Percentiles rank a stretch among this genome's conserved stretches.
Evolutionary conservation across 768 basidiomycete species (phyloP).

Genomic region (Leccinellum albellum): DNA sequence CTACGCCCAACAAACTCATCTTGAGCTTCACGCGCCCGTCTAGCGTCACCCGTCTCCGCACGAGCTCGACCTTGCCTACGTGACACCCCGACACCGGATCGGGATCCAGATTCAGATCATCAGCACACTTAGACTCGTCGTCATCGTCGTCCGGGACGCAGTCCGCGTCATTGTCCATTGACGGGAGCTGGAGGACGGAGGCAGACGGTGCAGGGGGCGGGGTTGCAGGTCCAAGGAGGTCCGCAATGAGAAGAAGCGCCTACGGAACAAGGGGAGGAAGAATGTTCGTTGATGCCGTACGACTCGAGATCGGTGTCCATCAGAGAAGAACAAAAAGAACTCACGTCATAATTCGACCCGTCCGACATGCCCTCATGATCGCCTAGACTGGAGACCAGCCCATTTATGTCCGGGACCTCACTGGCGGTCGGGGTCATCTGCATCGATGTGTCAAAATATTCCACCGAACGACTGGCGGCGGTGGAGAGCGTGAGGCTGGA

Average conservation of each 20-base stretch:
- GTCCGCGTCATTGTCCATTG: slow-evolving; percentile 8
- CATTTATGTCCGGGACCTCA: slow-evolving; percentile 57
- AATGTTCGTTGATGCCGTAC: slow-evolving; percentile 18
- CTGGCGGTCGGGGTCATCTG: slow-evolving; percentile 28
- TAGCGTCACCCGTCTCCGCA: slow-evolving; percentile 53
- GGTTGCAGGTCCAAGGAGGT: slow-evolving; percentile 56
- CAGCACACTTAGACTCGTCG: not conserved
- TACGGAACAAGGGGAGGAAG: slow-evolving; percentile 23
- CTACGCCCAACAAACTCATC: slow-evolving; percentile 55
- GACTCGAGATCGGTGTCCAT: slow-evolving; percentile 20
- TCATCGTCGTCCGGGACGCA: not conserved
- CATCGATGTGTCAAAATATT: slow-evolving; percentile 26
- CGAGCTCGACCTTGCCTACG: slow-evolving; percentile 49
- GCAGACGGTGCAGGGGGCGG: slow-evolving; percentile 11
- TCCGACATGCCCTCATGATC: slow-evolving; percentile 37
- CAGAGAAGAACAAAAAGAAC: slow-evolving; percentile 24
- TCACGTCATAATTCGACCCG: slow-evolving; percentile 64
- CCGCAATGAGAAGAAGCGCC: slow-evolving; percentile 58
- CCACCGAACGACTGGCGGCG: slow-evolving; percentile 20
- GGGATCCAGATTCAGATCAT: not conserved
- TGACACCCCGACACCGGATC: slow-evolving; percentile 20
- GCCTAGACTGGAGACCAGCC: slow-evolving; percentile 55
- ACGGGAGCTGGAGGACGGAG: not conserved
- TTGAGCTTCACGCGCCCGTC: slow-evolving; percentile 73
- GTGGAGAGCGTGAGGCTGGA: slow-evolving; percentile 29